Evolutionary conservation across 1,139 yeast species (phyloP).

Genomic region (Geotrichum phurueaensis): DNA sequence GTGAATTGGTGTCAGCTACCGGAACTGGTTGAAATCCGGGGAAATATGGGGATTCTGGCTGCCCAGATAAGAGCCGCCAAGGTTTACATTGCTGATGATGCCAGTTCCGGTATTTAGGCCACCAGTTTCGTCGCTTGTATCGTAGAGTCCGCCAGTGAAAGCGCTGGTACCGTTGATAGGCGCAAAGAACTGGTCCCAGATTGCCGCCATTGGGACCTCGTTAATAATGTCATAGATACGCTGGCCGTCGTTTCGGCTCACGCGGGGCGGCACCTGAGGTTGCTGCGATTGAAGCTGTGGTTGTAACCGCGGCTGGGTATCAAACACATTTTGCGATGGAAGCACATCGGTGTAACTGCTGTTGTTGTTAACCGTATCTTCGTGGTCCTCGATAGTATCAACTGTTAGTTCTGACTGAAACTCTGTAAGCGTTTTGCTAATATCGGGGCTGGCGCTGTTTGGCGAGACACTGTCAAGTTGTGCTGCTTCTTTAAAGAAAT

Average conservation of each 20-base stretch:
- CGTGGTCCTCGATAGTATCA: constrained; percentile 10
- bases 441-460: neutral
- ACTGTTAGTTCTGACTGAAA: constrained; percentile 11
- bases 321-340: neutral
- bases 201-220: constrained; percentile 61
- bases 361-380: neutral
- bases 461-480: constrained; percentile 25
- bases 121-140: no score
- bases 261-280: no score
- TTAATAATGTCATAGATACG: constrained; percentile 55
- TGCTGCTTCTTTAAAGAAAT: constrained; percentile 29
- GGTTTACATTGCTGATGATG: neutral
- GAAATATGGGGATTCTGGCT: neutral
- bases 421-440: neutral
- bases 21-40: neutral
- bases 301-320: neutral
- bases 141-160: no score
- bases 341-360: neutral
- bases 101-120: no score
- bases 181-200: constrained; percentile 71
- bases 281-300: neutral
- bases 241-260: constrained; percentile 41
- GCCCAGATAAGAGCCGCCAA: neutral
- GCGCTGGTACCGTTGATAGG: neutral
- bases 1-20: neutral